Evolutionary conservation across 129 eudicot species (phyloP).

Genomic region (Ambrosia artemisiifolia): DNA sequence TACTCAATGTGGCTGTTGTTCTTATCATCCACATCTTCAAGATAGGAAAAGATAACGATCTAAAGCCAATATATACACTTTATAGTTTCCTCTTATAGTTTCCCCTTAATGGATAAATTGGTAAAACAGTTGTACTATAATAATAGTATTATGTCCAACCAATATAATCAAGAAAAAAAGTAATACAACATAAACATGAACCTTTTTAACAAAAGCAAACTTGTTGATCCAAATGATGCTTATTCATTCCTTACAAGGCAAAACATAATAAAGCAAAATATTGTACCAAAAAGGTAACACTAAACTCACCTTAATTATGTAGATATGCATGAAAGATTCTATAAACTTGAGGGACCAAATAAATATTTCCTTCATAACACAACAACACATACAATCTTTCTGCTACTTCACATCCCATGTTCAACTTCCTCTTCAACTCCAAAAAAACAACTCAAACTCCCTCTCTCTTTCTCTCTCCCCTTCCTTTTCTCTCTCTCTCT

Average conservation of each 20-base stretch:
- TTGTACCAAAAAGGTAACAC: background rate
- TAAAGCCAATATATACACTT: no score
- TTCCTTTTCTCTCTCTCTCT: background rate
- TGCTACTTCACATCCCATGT: background rate
- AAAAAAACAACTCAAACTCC: background rate
- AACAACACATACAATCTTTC: slow-evolving; percentile 5
- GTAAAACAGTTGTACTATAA: no score
- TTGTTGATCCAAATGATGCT: background rate
- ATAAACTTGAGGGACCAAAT: slow-evolving; percentile 27
- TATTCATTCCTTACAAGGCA: background rate
- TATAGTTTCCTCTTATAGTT: no score
- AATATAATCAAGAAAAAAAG: no score
- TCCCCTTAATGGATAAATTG: no score
- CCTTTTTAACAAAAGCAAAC: background rate
- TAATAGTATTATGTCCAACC: no score
- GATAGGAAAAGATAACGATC: background rate
- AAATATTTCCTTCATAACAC: slow-evolving; percentile 20
- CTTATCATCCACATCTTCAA: background rate
- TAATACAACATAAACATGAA: background rate
- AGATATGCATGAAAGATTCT: slow-evolving; percentile 11
- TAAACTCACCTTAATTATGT: background rate
- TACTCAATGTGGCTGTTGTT: background rate
- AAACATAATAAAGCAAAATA: background rate
- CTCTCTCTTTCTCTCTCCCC: slow-evolving; percentile 10
- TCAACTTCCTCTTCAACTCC: slow-evolving; percentile 29